These are phyloP conservation scores for Fusarium virguliforme DNA, from an alignment of 2,329 filamentous ascomycete genomes.

Conservation along the genomic window DNA sequence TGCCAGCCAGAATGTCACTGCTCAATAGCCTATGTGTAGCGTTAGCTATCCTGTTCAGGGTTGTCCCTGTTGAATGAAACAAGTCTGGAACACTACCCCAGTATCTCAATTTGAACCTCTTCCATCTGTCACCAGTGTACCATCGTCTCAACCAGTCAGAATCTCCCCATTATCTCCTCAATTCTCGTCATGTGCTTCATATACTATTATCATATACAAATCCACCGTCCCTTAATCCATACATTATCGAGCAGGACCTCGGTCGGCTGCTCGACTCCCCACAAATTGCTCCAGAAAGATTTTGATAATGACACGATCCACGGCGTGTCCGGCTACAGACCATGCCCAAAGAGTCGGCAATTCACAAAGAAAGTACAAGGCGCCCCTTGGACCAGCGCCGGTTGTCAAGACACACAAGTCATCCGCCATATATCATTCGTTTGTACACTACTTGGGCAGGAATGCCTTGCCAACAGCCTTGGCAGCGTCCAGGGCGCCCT, in stretches of 20 bases:
- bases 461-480: conserved; percentile 50
- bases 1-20: too few relatives aligned
- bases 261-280: conserved; percentile 2
- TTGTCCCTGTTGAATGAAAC: not conserved
- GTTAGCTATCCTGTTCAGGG: too few relatives aligned
- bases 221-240: conserved; percentile 6
- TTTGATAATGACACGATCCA: conserved; percentile 3
- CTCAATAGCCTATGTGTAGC: too few relatives aligned
- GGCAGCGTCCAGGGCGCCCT: conserved; percentile 68
- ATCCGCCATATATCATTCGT: conserved; percentile 14
- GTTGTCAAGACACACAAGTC: conserved; percentile 10
- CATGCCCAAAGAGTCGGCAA: not conserved
- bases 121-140: not conserved
- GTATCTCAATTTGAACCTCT: conserved; percentile 15
- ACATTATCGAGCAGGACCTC: conserved; percentile 8
- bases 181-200: conserved; percentile 7
- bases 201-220: conserved; percentile 19
- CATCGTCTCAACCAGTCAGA: conserved; percentile 5
- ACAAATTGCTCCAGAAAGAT: conserved; percentile 2
- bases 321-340: not conserved
- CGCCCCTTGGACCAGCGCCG: conserved; percentile 10
- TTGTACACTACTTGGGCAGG: conserved; percentile 26
- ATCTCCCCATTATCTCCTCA: not conserved
- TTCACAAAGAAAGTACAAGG: not conserved
- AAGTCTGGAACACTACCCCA: conserved; percentile 3